These are phyloP conservation scores for Termitomyces sp. DNA, from an alignment of 768 basidiomycete genomes.

Conservation along the genomic window DNA sequence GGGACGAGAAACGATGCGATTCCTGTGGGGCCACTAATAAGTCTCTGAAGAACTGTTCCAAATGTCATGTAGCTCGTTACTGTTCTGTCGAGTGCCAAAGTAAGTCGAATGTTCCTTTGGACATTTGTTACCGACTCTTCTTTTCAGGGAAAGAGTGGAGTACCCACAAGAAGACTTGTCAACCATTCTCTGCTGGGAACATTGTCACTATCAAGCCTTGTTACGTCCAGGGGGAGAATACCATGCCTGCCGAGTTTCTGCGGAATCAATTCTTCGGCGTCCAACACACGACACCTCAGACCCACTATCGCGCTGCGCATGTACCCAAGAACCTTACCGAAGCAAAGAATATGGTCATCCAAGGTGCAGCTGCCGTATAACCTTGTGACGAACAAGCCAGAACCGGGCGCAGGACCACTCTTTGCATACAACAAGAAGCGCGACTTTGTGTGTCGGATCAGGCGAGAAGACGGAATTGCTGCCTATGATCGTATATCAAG, in stretches of 20 bases:
- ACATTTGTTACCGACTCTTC: neutral
- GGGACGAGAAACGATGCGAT: constrained; percentile 44
- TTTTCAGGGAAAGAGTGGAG: constrained; percentile 44
- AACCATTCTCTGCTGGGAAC: constrained; percentile 37
- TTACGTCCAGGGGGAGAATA: constrained; percentile 22
- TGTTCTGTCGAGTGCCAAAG: constrained; percentile 56
- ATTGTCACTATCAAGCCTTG: constrained; percentile 45
- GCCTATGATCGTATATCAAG: constrained; percentile 39
- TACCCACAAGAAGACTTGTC: constrained; percentile 42
- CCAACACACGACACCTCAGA: constrained; percentile 19
- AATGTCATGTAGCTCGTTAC: constrained; percentile 44
- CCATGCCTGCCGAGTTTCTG: constrained; percentile 23
- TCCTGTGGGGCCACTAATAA: constrained; percentile 23
- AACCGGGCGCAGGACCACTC: constrained; percentile 14
- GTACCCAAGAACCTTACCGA: constrained; percentile 17
- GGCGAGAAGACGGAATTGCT: constrained; percentile 22
- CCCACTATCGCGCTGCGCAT: constrained; percentile 19
- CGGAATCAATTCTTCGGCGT: constrained; percentile 24
- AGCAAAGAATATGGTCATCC: constrained; percentile 42
- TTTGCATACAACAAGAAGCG: constrained; percentile 52
- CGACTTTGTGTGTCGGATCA: constrained; percentile 45
- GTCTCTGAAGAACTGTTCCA: constrained; percentile 36
- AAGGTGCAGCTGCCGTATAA: constrained; percentile 48
- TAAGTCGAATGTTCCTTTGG: constrained; percentile 22
- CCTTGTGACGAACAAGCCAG: neutral